Base-by-base conservation (phyloP, 1,284 basidiomycete species). In the Sphagnurus paluster region DNA sequence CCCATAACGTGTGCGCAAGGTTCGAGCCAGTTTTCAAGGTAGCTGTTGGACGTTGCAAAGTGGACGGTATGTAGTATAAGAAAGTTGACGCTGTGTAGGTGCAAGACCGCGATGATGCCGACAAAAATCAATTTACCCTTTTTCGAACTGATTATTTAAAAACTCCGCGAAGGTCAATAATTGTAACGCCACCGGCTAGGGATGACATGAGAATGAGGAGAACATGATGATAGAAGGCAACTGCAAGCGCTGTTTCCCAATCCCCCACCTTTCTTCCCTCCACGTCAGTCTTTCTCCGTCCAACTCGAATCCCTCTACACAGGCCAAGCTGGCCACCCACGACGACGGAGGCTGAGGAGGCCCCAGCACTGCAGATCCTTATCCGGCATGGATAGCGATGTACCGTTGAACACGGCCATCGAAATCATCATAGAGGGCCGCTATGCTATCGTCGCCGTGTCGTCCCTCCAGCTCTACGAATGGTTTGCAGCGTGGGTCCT, bases 401-500 rank as follows among this genome's bases (percentile, higher is more conserved):
- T 45, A 1, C n/a, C 45, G 17, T 40, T 55, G 29, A n/a, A 42
- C n/a, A 20, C 30, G 16, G 52, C 45, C 46, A 26, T 56, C 32
- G 39, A 53, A 35, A 53, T 49, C 29, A 64, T 67, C 28, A 38
- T 45, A 14, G 58, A 65, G 39, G 60, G 60, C 4, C 57, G 64
- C 26, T 68, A 66, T 55, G 62, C 62, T 5, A 65, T 65, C 11
- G 44, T 57, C 20, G 56, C 59, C 3, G 59, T 59, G 13, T 59
- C 58, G 26, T 45, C 41, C 19, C 24, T 65, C n/a, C 44, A 55
- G 26, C 17, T 64, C 5, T 65, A 55, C 46, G 63, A 65, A 42
- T 64, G 61, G 62, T 28, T 60, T n/a, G 47, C 50, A 23, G 50
- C 49, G 63, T 64, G 44, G 36, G 61, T 50, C 11, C 11, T 24